These are phyloP conservation scores for Geoglossum glabrum DNA, from an alignment of 495 filamentous ascomycete species.

Conservation along the genomic window DNA sequence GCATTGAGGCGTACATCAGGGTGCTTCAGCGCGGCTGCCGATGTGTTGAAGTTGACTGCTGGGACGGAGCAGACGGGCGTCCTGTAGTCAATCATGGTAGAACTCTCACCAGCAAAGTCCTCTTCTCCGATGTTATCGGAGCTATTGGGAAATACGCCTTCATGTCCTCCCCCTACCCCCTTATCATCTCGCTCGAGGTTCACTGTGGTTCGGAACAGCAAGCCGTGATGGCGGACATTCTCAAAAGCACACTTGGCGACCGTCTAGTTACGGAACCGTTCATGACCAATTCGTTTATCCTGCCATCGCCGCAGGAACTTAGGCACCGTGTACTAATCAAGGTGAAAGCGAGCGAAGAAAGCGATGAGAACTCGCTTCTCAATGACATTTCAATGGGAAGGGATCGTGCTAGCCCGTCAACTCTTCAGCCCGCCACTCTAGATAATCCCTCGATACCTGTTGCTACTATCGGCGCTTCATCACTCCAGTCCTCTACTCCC, in stretches of 20 bases:
- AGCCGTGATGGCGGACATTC: slow-evolving; percentile 71
- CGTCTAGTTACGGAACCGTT: slow-evolving; percentile 58
- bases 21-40: slow-evolving; percentile 79
- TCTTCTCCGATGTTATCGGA: slow-evolving; percentile 74
- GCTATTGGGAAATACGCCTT: slow-evolving; percentile 92
- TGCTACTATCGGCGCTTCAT: slow-evolving; percentile 24
- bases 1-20: slow-evolving; percentile 80
- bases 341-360: slow-evolving; percentile 50
- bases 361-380: slow-evolving; percentile 16
- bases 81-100: slow-evolving; percentile 78
- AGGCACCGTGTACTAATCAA: slow-evolving; percentile 75
- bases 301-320: slow-evolving; percentile 75
- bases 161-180: slow-evolving; percentile 53
- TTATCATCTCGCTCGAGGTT: slow-evolving; percentile 89
- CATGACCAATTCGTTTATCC: slow-evolving; percentile 35
- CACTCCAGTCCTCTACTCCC: slow-evolving; percentile 26
- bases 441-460: slow-evolving; percentile 4
- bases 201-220: slow-evolving; percentile 78
- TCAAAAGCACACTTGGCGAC: slow-evolving; percentile 61
- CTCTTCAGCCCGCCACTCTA: slow-evolving; percentile 8
- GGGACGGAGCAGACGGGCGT: slow-evolving; percentile 74
- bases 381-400: slow-evolving; percentile 22
- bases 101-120: slow-evolving; percentile 70
- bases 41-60: slow-evolving; percentile 93
- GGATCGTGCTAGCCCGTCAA: slow-evolving; percentile 36